These are phyloP conservation scores for Xylaria sp. DNA, from an alignment of 2,329 filamentous ascomycete genomes.

Conservation along the genomic window DNA sequence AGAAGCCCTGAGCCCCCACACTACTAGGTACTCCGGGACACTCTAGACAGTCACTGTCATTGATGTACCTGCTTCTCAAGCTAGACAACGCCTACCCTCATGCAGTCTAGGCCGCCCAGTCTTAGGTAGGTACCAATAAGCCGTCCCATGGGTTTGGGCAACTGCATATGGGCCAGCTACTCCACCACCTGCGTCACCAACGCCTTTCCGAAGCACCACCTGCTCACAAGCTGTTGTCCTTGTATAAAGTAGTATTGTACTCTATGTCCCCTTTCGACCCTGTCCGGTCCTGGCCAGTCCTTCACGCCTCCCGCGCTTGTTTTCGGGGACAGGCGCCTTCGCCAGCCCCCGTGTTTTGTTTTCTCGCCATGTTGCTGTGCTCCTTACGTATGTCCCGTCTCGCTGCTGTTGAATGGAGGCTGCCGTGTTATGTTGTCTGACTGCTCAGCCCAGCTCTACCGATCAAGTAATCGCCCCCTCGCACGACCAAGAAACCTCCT, in stretches of 20 bases:
- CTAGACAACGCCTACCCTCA: neutral
- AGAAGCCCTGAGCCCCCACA: slow-evolving; percentile 14
- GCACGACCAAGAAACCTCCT: neutral
- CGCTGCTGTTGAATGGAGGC: slow-evolving; percentile 1
- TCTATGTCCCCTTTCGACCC: neutral
- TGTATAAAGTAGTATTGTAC: neutral
- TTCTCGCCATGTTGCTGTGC: slow-evolving; percentile 18
- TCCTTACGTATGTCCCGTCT: neutral
- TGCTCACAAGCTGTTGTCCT: neutral
- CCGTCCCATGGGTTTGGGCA: neutral
- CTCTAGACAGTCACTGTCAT: neutral
- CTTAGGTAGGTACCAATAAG: neutral
- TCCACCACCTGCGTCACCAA: slow-evolving; percentile 23
- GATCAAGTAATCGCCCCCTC: neutral
- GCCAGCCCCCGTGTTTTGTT: neutral
- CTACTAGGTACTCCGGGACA: neutral
- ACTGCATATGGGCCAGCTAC: neutral
- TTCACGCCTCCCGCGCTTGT: neutral
- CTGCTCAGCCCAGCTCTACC: neutral
- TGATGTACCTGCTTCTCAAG: neutral
- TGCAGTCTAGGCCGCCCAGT: neutral
- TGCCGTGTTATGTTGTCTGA: neutral
- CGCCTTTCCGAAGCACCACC: neutral
- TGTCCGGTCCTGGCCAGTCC: neutral
- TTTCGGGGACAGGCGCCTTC: neutral